Conservation (phyloP, 2,329 filamentous ascomycete species). For the Simplicillium sp. region DNA sequence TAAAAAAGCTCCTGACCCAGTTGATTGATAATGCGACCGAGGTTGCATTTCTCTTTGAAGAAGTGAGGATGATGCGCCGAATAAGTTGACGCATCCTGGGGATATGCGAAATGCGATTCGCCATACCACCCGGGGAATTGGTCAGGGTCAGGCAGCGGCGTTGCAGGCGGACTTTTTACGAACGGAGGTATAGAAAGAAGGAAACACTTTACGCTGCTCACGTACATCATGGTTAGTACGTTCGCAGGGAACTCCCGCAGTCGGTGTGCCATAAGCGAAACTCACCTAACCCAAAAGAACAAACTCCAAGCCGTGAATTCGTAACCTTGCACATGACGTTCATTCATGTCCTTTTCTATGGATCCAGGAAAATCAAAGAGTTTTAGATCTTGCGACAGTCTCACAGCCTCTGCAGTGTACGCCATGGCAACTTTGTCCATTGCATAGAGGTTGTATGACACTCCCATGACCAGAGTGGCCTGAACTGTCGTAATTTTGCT, state of each 20-base stretch:
- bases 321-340: too few relatives aligned
- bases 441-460: conserved; percentile 9
- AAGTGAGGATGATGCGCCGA: background rate
- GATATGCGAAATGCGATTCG: background rate
- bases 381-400: too few relatives aligned
- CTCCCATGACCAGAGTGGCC: conserved; percentile 15
- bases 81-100: background rate
- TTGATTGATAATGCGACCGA: background rate
- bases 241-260: background rate
- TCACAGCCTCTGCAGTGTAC: too few relatives aligned
- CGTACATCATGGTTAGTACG: too few relatives aligned
- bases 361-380: too few relatives aligned
- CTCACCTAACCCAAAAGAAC: background rate
- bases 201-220: background rate
- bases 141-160: background rate
- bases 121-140: conserved; percentile 1
- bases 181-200: background rate
- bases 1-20: too few relatives aligned
- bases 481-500: conserved; percentile 18
- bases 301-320: too few relatives aligned
- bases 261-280: too few relatives aligned
- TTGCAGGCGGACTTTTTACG: background rate
- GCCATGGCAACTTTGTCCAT: background rate
- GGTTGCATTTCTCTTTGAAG: background rate
- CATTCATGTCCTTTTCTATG: too few relatives aligned